Evolutionary conservation across 345 rosid species (phyloP), one percentile per base, ranked within the genome.

Genomic region (Limnanthes douglasii): DNA sequence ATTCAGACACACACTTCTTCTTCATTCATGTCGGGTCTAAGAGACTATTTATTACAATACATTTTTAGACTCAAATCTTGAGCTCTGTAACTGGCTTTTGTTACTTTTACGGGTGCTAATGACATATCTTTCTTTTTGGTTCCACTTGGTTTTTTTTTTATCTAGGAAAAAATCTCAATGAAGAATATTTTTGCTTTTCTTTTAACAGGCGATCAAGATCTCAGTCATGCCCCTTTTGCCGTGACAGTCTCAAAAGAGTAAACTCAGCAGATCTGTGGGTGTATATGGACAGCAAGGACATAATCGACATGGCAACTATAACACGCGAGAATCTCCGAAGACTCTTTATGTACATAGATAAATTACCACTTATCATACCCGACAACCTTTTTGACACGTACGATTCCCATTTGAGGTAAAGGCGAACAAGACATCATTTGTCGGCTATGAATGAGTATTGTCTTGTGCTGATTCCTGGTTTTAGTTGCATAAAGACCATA

Each of bases 211-310:
- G 88, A 10, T 6, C 47, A 18, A 51, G 71, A 24, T 73, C 88
- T 0, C 66, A 59, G 48, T 77, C 88, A 0, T 77, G 88, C 45
- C 88, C 88, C 14, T 77, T 77, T 39, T 77, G 88, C 20, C 70
- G 82, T 0, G 73, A 70, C 48, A 59, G 63, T 57, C 65, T 77
- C 7, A 73, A 66, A 57, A 65, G 88, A 62, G 82, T 73, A 16
- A 55, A 73, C 49, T 73, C 88, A 0, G 62, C 73, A 9, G 88
- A 77, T 31, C 78, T 77, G 14, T 77, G 88, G 88, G 51, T 73
- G 13, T 67, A 39, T 22, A 62, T 66, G 5, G 65, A 69, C 56
- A 57, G 53, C 54, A 54, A 45, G 37, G 82, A 73, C 18, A 50
- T 65, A 23, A 47, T 67, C 0, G 88, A 73, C 43, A 26, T 63